phyloP scores from a whole-genome alignment of 345 rosid species.

The Luvunga scandens region DNA sequence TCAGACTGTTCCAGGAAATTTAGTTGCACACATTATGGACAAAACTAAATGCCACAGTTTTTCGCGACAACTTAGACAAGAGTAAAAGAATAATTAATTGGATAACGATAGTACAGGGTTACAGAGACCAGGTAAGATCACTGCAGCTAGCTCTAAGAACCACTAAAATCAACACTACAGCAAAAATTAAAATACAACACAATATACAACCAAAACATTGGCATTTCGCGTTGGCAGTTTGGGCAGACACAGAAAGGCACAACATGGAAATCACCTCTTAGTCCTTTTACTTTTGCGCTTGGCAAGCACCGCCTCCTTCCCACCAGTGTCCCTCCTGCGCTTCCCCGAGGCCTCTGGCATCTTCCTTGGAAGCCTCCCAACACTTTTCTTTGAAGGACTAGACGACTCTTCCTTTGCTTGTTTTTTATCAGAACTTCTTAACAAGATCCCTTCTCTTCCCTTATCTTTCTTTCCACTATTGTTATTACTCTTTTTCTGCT shows the following conservation, averaged over 20 bases:
- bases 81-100: no score
- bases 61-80: no score
- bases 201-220: neutral
- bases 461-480: neutral
- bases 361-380: conserved; percentile 57
- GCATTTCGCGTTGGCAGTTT: neutral
- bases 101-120: neutral
- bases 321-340: conserved; percentile 44
- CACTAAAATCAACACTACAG: neutral
- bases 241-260: neutral
- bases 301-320: conserved; percentile 26
- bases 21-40: no score
- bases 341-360: conserved; percentile 35
- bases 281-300: conserved; percentile 52
- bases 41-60: no score
- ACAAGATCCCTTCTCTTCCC: conserved; percentile 41
- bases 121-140: neutral
- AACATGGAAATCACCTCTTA: conserved; percentile 23
- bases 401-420: conserved; percentile 33
- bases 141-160: neutral
- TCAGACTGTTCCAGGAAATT: neutral
- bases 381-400: conserved; percentile 33
- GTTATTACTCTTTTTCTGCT: conserved; percentile 18
- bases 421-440: conserved; percentile 33
- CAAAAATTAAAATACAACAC: neutral